Evolutionary conservation across 1,284 basidiomycete species (phyloP).

Genomic region (Cutaneotrichosporon cavernicola): DNA sequence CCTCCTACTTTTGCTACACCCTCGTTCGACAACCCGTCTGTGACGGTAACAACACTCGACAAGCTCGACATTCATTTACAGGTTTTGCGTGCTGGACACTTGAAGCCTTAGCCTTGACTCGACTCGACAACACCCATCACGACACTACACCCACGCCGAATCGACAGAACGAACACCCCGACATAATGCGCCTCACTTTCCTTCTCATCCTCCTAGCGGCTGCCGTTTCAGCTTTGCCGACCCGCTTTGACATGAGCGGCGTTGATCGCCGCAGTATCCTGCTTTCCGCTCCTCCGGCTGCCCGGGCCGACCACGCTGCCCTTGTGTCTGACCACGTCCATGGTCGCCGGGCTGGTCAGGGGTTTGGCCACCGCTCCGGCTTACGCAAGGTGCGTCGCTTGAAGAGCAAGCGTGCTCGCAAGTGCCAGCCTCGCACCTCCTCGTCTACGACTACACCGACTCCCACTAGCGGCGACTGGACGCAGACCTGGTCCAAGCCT

Average conservation of each 20-base stretch:
- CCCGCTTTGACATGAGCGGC: neutral
- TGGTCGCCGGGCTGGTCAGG: constrained; percentile 1
- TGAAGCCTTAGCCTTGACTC: neutral
- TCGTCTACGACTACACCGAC: neutral
- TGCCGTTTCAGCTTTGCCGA: constrained; percentile 8
- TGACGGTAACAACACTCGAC: neutral
- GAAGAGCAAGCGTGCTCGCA: constrained; percentile 8
- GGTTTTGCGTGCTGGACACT: neutral
- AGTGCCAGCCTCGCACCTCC: neutral
- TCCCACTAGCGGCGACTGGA: constrained; percentile 3
- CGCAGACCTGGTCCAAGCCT: constrained; percentile 7
- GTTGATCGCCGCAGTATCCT: neutral
- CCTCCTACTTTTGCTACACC: neutral
- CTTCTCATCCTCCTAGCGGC: constrained; percentile 7
- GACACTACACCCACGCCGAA: neutral
- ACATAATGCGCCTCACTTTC: constrained; percentile 8
- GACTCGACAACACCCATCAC: constrained; percentile 2
- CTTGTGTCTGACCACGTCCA: constrained; percentile 11
- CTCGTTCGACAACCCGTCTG: neutral
- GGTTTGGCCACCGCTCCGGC: neutral
- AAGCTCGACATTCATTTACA: neutral
- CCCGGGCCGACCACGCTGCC: neutral
- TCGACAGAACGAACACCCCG: neutral
- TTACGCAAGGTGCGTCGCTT: constrained; percentile 16
- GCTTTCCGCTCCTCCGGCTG: neutral